phyloP scores from a whole-genome alignment of 495 filamentous ascomycete genomes.

The Annulohypoxylon nitens region DNA sequence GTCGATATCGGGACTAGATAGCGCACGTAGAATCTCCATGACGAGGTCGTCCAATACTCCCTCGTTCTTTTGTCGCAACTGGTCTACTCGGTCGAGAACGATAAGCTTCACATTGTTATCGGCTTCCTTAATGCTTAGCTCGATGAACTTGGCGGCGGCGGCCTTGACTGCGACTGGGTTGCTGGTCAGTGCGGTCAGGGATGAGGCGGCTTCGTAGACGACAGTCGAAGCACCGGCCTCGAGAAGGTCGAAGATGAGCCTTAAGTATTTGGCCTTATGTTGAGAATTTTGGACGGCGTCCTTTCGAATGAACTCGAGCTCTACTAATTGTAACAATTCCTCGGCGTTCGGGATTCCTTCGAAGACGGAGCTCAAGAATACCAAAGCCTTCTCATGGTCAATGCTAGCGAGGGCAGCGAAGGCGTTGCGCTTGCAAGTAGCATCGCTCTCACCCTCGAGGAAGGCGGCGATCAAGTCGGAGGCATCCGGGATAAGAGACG shows the following conservation, averaged over 20 bases:
- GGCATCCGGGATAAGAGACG: slow-evolving; percentile 93
- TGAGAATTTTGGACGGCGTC: slow-evolving; percentile 94
- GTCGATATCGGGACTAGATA: slow-evolving; percentile 96
- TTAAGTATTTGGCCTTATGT: slow-evolving; percentile 94
- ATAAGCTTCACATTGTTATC: slow-evolving; percentile 99
- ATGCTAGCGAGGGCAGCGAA: slow-evolving; percentile 92
- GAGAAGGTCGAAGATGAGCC: slow-evolving; percentile 95
- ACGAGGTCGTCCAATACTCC: slow-evolving; percentile 93
- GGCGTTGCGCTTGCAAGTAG: slow-evolving; percentile 98
- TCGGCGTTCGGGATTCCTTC: slow-evolving; percentile 95
- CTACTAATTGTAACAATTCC: slow-evolving; percentile 91
- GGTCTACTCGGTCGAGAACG: slow-evolving; percentile 93
- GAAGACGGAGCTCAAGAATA: slow-evolving; percentile 90
- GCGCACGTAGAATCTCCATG: slow-evolving; percentile 98
- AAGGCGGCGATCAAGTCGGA: slow-evolving; percentile 92
- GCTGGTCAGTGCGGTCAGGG: slow-evolving; percentile 91
- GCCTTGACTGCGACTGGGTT: slow-evolving; percentile 99
- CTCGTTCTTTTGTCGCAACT: slow-evolving; percentile 90
- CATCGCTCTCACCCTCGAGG: slow-evolving; percentile 90
- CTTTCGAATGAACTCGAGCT: slow-evolving; percentile 96
- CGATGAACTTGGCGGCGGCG: slow-evolving; percentile 94
- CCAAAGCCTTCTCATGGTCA: slow-evolving; percentile 91
- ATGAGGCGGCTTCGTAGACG: slow-evolving; percentile 98
- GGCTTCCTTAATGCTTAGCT: slow-evolving; percentile 94
- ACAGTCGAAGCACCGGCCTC: slow-evolving; percentile 95